Evolutionary conservation across 176 grass and related monocot genomes (phyloP).

Genomic region (maize (Zea mays)): DNA sequence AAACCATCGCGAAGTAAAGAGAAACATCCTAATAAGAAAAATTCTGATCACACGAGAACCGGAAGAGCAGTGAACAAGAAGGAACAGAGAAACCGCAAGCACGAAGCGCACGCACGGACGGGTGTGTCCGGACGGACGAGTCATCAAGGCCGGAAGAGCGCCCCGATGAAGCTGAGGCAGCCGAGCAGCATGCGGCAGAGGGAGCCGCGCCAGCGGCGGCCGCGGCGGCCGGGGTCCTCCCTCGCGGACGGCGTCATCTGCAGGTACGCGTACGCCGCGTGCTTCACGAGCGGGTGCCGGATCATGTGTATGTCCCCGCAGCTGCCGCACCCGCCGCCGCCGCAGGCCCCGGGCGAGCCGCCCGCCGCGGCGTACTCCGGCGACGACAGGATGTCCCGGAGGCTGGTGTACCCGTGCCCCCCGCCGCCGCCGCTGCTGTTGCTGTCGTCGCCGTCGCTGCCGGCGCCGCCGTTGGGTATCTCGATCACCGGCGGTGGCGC

Average conservation of each 20-base stretch:
- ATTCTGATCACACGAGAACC: conserved; percentile 23
- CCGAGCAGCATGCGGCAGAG: conserved; percentile 40
- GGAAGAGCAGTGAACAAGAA: neutral
- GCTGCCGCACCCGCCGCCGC: conserved; percentile 41
- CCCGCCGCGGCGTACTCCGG: conserved; percentile 39
- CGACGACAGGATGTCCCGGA: conserved; percentile 68
- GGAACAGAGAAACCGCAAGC: neutral
- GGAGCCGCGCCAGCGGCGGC: conserved; percentile 27
- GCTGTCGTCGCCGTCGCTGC: conserved; percentile 9
- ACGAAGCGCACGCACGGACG: neutral
- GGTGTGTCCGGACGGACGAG: neutral
- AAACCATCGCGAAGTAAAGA: conserved; percentile 19
- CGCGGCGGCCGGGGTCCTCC: conserved; percentile 33
- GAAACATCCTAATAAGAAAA: neutral
- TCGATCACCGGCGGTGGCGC: conserved; percentile 45
- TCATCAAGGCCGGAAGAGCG: conserved; percentile 48
- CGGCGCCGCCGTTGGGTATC: conserved; percentile 30
- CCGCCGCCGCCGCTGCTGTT: neutral
- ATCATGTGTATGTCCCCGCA: conserved; percentile 71
- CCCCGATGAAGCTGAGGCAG: conserved; percentile 50
- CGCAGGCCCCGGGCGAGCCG: conserved; percentile 17
- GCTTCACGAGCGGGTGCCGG: conserved; percentile 79
- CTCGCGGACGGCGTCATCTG: conserved; percentile 60
- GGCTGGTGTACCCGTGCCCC: conserved; percentile 61
- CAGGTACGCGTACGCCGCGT: conserved; percentile 75